Base-by-base conservation (phyloP, 139 green algal species). In the Axilococcus clingmanii region DNA sequence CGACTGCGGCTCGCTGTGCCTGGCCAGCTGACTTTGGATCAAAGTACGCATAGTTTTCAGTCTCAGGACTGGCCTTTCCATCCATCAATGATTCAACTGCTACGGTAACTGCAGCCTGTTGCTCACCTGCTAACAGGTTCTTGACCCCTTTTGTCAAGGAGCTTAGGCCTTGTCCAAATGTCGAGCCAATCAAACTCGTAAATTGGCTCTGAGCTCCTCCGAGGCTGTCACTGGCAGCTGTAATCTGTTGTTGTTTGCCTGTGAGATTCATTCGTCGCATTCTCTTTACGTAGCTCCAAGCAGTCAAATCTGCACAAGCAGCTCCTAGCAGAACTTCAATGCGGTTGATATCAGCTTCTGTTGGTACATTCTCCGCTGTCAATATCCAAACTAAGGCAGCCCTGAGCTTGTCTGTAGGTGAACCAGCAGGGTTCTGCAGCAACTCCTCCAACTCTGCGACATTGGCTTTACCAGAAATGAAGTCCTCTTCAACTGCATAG, bases 51-150 rank as follows among this genome's bases (percentile, higher is more conserved):
- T 93, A 97, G 9, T 40, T 45, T 9, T 96, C 86, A 1, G 56
- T 63, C 37, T 91, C 83, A 9, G 66, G 62, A 15, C n/a, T 66
- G 29, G 57, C 55, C 52, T 75, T 72, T 20, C 65, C 84, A 14
- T 98, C 89, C 76, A 93, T 89, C 0, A 97, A 71, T 22, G 75
- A 74, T 50, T 97, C 91, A 23, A 98, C 53, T 2, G 85, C 81
- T 25, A 77, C 69, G 3, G 80, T 85, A 31, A 97, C 53, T 3
- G 88, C 85, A 28, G 85, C 76, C 53, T 72, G 62, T 60, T 75
- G 64, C 57, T 69, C 71, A 30, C 82, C 78, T 19, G 74, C 79
- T 28, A 98, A 58, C 51, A 98, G 66, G 48, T 86, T 93, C 76
- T 94, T 94, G 29, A 98, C 80, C 12, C 82, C 73, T 50, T 93